These are phyloP conservation scores for Fusarium ramigenum DNA, from an alignment of 2,329 filamentous ascomycete genomes.

Conservation along the genomic window DNA sequence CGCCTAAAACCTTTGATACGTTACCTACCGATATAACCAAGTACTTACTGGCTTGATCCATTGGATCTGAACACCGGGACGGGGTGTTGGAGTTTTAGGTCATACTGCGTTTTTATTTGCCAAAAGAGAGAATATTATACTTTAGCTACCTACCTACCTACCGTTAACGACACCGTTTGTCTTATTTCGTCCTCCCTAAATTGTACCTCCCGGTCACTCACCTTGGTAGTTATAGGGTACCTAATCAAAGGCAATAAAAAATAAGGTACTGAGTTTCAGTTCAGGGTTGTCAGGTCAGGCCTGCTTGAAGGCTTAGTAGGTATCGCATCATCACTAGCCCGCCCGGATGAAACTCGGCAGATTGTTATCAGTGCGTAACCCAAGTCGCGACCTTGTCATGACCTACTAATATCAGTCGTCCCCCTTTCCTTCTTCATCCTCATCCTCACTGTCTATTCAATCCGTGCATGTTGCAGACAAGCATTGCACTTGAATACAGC, in stretches of 20 bases:
- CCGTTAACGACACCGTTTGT: not conserved
- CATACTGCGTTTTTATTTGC: slow-evolving; percentile 38
- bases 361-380: slow-evolving; percentile 32
- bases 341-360: slow-evolving; percentile 40
- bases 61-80: slow-evolving; percentile 37
- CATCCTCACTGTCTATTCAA: slow-evolving; percentile 24
- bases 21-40: slow-evolving; percentile 35
- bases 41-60: slow-evolving; percentile 38
- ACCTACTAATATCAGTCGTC: slow-evolving; percentile 17
- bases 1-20: slow-evolving; percentile 59
- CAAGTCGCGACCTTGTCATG: slow-evolving; percentile 6
- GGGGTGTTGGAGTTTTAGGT: slow-evolving; percentile 42
- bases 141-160: not conserved
- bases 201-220: not conserved
- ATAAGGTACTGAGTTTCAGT: not conserved
- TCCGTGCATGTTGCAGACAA: slow-evolving; percentile 33
- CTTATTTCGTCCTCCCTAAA: not conserved
- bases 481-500: slow-evolving; percentile 27
- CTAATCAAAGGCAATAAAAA: not conserved
- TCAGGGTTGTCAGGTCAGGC: not conserved
- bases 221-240: not conserved
- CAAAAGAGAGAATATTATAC: slow-evolving; percentile 25
- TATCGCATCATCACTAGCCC: slow-evolving; percentile 39
- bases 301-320: slow-evolving; percentile 11
- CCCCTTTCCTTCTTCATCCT: slow-evolving; percentile 19